These are phyloP conservation scores for Hyphopichia pseudoburtonii DNA, from an alignment of 1,139 yeast species.

Conservation along the genomic window DNA sequence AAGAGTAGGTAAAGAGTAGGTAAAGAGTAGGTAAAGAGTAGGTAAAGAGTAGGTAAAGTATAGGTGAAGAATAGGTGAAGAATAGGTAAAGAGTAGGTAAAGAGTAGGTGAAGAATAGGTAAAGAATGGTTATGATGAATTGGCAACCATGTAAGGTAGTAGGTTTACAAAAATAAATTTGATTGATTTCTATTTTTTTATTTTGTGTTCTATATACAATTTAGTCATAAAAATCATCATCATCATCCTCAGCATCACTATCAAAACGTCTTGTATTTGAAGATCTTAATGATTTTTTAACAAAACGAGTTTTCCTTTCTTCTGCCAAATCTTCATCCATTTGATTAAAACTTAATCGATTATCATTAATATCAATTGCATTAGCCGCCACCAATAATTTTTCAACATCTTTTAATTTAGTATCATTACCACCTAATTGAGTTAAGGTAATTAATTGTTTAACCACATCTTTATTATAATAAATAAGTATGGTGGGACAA, in stretches of 20 bases:
- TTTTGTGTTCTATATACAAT: no score
- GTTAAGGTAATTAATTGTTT: constrained; percentile 79
- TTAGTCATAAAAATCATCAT: constrained; percentile 50
- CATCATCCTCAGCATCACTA: constrained; percentile 29
- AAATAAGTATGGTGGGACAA: constrained; percentile 87
- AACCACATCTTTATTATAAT: constrained; percentile 70
- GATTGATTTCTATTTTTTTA: no score
- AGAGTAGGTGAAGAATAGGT: no score
- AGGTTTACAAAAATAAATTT: no score
- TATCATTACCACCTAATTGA: constrained; percentile 80
- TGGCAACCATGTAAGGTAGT: no score
- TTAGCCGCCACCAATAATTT: constrained; percentile 61
- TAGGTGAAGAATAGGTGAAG: no score
- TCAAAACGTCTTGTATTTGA: constrained; percentile 5
- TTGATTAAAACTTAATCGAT: constrained; percentile 62
- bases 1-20: no score
- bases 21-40: no score
- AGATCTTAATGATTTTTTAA: constrained; percentile 54
- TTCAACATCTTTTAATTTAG: constrained; percentile 69
- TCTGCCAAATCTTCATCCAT: constrained; percentile 53
- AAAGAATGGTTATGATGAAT: no score
- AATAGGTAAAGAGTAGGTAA: no score
- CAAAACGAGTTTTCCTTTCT: constrained; percentile 49
- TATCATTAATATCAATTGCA: constrained; percentile 65
- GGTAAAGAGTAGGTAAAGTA: no score